Evolutionary conservation across 2,329 filamentous ascomycete species (phyloP).

Genomic region (Claviceps monticola): DNA sequence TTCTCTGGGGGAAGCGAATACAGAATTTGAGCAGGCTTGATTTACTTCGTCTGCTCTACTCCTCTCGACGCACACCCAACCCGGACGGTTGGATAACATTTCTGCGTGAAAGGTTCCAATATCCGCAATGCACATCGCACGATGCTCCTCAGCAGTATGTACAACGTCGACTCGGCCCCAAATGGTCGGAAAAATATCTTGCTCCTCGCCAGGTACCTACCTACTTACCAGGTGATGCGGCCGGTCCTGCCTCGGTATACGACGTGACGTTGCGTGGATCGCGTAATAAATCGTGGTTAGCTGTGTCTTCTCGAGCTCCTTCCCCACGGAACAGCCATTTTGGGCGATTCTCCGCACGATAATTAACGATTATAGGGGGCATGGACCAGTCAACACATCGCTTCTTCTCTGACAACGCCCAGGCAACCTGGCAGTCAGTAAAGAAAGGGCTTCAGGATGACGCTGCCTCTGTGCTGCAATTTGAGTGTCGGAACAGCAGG

Average conservation of each 20-base stretch:
- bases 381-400: background rate
- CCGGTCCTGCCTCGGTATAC: background rate
- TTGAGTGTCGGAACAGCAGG: background rate
- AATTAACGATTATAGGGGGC: background rate
- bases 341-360: background rate
- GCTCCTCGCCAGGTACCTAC: background rate
- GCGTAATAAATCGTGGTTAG: background rate
- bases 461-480: background rate
- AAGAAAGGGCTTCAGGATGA: background rate
- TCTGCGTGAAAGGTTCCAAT: too few relatives aligned
- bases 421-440: background rate
- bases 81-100: too few relatives aligned
- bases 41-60: too few relatives aligned
- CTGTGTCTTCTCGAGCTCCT: background rate
- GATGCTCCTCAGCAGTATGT: too few relatives aligned
- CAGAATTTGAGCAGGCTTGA: too few relatives aligned
- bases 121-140: too few relatives aligned
- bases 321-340: background rate
- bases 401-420: background rate
- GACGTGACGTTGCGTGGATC: background rate
- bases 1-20: too few relatives aligned
- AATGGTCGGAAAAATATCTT: too few relatives aligned
- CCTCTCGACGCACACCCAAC: too few relatives aligned
- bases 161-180: too few relatives aligned
- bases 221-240: too few relatives aligned